Percentiles rank a stretch among this genome's conserved stretches.
These are phyloP conservation scores for Cryphonectria nitschkei DNA, from an alignment of 2,329 filamentous ascomycete species.

Conservation along the genomic window DNA sequence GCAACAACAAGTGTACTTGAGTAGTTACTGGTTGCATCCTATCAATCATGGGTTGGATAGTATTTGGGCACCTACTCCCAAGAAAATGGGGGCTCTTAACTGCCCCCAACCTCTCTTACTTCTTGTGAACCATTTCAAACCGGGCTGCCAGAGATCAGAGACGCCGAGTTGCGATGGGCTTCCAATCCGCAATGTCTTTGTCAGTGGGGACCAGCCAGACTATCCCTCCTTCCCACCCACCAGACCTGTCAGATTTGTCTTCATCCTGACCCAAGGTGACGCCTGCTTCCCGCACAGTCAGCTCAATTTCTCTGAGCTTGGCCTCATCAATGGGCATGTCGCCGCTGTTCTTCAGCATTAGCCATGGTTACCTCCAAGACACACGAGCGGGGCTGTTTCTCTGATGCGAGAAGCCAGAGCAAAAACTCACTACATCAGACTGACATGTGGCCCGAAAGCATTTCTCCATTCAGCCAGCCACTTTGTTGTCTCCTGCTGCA, in stretches of 20 bases:
- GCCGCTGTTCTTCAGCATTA: conserved; percentile 31
- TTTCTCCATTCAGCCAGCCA: conserved; percentile 36
- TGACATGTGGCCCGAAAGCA: conserved; percentile 39
- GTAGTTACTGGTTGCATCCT: no score
- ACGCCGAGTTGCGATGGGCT: conserved; percentile 36
- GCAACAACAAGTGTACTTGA: no score
- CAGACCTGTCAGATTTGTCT: background rate
- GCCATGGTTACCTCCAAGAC: background rate
- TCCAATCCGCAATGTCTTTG: conserved; percentile 37
- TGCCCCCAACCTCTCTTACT: background rate
- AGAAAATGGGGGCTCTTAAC: no score
- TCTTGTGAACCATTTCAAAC: background rate
- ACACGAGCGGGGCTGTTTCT: no score
- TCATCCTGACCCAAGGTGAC: conserved; percentile 24
- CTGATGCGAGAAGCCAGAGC: background rate
- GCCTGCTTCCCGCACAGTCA: conserved; percentile 33
- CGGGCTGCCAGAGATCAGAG: conserved; percentile 21
- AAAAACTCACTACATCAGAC: conserved; percentile 39
- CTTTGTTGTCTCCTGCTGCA: conserved; percentile 31
- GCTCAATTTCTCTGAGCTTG: conserved; percentile 32
- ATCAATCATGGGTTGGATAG: no score
- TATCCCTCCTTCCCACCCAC: conserved; percentile 37
- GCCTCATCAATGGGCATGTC: conserved; percentile 33
- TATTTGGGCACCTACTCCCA: no score
- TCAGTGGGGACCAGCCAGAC: conserved; percentile 40